Base-by-base conservation (phyloP, 1,139 yeast species). In the Taphrina pruni region DNA sequence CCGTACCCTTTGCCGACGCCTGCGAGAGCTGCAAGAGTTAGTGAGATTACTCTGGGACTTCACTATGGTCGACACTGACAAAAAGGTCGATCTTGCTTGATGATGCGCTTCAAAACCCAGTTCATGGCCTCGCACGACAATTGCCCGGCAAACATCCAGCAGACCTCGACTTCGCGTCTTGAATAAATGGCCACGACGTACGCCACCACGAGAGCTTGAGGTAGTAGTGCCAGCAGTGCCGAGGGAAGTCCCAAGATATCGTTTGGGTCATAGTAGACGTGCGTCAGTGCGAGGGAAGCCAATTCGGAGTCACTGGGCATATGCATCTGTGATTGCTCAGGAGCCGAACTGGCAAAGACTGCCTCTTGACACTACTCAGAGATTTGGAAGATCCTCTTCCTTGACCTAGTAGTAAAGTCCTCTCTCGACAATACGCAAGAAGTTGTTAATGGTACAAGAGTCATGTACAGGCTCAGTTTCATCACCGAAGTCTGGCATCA, bases 131-230 rank as follows among this genome's bases (percentile, higher is more conserved):
- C 98, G 73, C 91, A 88, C 11, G 83, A 81, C 21, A 93, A 85
- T 75, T 94, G 99, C 3, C 99, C 99, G 0, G 85, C 89, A 0
- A 94, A 94, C 74, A 90, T 84, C 65, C 91, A 80, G 32, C 91
- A 87, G 0, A 97, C 90, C 77, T 93, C 97, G 43, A 90, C 83
- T 76, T 94, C 98, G 69, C 98, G 81, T 0, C 96, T 85, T 12
- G 88, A 79, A 56, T 92, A 81, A 75, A 92, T 89, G 90, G 96
- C 89, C 11, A 97, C 86, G 39, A 91, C 85, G 76, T 93, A 89
- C 75, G 89, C 89, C 36, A 90, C 86, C 80, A 93, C 83, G 50
- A 91, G 82, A 61, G 88, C 85, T 66, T 93, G 89, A 0, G 99
- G 99, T n/a, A 88, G 81, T 50, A 94, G 82, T 20, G 97, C 88